phyloP scores from a whole-genome alignment of 805 yeast genomes.

The Lipomyces kockii region DNA sequence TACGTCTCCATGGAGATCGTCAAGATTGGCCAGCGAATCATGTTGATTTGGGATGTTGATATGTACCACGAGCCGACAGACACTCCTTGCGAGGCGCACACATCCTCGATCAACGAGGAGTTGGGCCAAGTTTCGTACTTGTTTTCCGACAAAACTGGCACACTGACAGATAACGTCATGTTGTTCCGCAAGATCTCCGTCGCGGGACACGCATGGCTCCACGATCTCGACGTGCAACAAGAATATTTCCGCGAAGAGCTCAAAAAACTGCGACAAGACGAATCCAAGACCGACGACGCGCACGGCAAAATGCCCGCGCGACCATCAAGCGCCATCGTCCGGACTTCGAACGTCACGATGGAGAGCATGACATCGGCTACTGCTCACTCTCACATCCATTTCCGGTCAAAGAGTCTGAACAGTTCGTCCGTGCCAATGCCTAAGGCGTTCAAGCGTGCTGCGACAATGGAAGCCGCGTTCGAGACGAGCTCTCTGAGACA shows the following conservation, averaged over 20 bases:
- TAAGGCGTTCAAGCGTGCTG: slow-evolving; percentile 23
- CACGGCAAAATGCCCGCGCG: neutral
- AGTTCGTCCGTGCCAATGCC: slow-evolving; percentile 22
- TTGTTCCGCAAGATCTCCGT: slow-evolving; percentile 85
- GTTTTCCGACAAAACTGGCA: slow-evolving; percentile 96
- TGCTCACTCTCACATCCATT: neutral
- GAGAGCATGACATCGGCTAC: neutral
- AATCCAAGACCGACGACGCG: neutral
- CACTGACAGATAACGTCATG: slow-evolving; percentile 94
- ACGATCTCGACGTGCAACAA: slow-evolving; percentile 62
- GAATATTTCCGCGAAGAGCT: slow-evolving; percentile 35
- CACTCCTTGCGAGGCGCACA: slow-evolving; percentile 92
- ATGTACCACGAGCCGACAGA: slow-evolving; percentile 85
- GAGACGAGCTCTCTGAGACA: slow-evolving; percentile 4
- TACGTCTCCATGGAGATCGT: slow-evolving; percentile 97
- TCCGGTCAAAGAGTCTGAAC: neutral
- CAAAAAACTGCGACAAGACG: slow-evolving; percentile 4
- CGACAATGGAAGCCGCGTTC: slow-evolving; percentile 22
- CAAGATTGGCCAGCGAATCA: slow-evolving; percentile 80
- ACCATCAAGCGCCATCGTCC: neutral
- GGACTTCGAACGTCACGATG: slow-evolving; percentile 1
- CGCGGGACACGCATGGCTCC: slow-evolving; percentile 88
- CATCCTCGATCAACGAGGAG: slow-evolving; percentile 94
- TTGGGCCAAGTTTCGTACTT: slow-evolving; percentile 95
- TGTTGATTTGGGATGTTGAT: slow-evolving; percentile 89